Evolutionary conservation across 83 land plant genomes (phyloP).

Genomic region (Diphasiastrum complanatum): DNA sequence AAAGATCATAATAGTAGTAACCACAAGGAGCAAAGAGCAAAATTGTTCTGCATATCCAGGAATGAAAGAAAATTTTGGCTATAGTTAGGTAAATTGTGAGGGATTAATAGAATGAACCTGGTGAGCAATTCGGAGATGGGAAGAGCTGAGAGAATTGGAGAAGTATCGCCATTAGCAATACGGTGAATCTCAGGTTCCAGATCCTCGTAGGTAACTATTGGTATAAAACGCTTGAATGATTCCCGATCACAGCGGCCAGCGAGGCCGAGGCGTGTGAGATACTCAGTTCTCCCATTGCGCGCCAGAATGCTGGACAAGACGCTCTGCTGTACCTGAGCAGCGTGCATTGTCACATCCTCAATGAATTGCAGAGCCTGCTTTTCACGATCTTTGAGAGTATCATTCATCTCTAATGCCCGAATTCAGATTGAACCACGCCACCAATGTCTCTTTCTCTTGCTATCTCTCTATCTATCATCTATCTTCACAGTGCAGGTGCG

Average conservation of each 20-base stretch:
- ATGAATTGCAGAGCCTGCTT: no score
- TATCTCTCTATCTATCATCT: no score
- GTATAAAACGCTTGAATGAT: background rate
- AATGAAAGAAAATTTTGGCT: background rate
- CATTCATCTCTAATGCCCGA: no score
- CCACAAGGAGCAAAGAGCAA: no score
- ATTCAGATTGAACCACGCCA: no score
- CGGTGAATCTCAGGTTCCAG: conserved; percentile 7
- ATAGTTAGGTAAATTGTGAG: background rate
- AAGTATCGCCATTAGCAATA: conserved; percentile 8
- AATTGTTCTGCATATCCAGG: background rate
- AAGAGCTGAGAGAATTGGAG: background rate
- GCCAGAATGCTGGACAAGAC: conserved; percentile 1
- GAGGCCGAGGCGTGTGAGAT: conserved; percentile 3
- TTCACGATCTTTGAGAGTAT: no score
- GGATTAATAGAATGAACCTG: conserved; percentile 4
- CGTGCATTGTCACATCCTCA: no score
- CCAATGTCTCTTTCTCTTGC: no score
- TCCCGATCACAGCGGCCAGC: conserved; percentile 1
- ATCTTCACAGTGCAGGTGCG: no score
- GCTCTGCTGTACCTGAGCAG: background rate
- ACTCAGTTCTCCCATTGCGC: background rate
- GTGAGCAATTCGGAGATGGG: background rate
- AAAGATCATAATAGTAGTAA: background rate
- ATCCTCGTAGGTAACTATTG: conserved; percentile 1